Conservation (phyloP, 495 filamentous ascomycete species). For the Lasiosphaeriaceae sp. region DNA sequence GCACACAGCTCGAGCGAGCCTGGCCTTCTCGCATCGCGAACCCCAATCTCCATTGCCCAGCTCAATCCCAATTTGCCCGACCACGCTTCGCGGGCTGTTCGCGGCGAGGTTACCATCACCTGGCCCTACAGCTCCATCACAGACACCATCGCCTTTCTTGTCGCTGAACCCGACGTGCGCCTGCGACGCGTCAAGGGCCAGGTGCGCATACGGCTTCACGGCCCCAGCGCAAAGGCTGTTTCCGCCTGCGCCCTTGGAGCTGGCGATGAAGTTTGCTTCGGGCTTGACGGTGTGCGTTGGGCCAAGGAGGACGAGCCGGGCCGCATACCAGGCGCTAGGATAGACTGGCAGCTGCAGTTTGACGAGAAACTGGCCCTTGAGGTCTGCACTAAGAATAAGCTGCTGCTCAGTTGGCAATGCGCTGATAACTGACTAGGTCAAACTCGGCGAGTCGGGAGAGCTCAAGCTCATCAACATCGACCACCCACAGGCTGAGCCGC, state of each 20-base stretch:
- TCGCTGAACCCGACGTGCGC: constrained; percentile 84
- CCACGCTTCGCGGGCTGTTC: constrained; percentile 29
- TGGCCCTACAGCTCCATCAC: constrained; percentile 88
- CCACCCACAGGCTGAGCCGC: constrained; percentile 23
- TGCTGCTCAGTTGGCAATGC: not conserved
- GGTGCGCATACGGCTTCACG: constrained; percentile 76
- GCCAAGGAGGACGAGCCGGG: constrained; percentile 45
- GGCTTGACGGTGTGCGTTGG: constrained; percentile 63
- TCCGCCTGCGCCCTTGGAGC: constrained; percentile 63
- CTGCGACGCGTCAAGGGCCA: constrained; percentile 75
- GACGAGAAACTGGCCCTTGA: constrained; percentile 54
- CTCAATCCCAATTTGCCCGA: constrained; percentile 55
- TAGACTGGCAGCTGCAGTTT: constrained; percentile 74
- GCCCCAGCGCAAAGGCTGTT: constrained; percentile 64
- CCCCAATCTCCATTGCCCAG: constrained; percentile 56
- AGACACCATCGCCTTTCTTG: constrained; percentile 65
- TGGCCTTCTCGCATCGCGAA: constrained; percentile 14
- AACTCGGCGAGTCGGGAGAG: constrained; percentile 30
- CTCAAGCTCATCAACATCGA: constrained; percentile 45
- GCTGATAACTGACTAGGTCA: constrained; percentile 24
- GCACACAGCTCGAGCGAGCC: not conserved
- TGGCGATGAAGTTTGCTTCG: constrained; percentile 68
- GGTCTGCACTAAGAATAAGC: constrained; percentile 35
- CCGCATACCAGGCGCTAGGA: constrained; percentile 59
- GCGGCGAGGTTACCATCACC: constrained; percentile 72